Percentiles rank a stretch among this genome's conserved stretches.
phyloP scores from a whole-genome alignment of 1,139 yeast species.

The Cylindricascospora bacillispora region DNA sequence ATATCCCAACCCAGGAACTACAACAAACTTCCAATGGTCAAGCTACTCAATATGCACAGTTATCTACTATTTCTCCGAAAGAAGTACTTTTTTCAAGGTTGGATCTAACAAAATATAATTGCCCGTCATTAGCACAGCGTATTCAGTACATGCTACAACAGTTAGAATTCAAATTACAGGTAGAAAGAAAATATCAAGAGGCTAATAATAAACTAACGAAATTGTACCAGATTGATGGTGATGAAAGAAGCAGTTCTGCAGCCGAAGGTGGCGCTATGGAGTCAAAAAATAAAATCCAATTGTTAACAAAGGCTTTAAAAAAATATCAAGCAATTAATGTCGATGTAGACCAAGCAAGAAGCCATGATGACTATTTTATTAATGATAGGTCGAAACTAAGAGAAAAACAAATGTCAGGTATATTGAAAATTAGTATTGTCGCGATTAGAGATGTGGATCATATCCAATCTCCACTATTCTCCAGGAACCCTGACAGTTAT shows the following conservation, averaged over 20 bases:
- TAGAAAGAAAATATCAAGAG: conserved; percentile 83
- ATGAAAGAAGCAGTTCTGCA: conserved; percentile 68
- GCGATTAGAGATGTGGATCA: conserved; percentile 88
- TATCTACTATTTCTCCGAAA: conserved; percentile 22
- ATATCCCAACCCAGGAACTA: conserved; percentile 2
- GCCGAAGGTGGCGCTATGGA: conserved; percentile 83
- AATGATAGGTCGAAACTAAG: conserved; percentile 57
- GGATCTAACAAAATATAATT: conserved; percentile 81
- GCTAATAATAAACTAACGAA: conserved; percentile 85
- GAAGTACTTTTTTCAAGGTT: conserved; percentile 38
- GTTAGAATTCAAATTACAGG: conserved; percentile 82
- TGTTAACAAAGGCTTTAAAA: conserved; percentile 71
- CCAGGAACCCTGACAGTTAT: conserved; percentile 69
- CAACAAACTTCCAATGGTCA: background rate
- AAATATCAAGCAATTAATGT: conserved; percentile 85
- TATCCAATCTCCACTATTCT: conserved; percentile 66
- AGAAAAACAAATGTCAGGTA: conserved; percentile 75
- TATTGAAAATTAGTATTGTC: conserved; percentile 53
- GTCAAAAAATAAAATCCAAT: conserved; percentile 72
- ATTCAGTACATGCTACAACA: conserved; percentile 93
- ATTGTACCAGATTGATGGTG: conserved; percentile 83
- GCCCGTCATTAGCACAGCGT: conserved; percentile 90
- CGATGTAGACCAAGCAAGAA: conserved; percentile 28
- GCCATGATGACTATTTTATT: conserved; percentile 31
- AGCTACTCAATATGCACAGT: conserved; percentile 14